phyloP scores from a whole-genome alignment of 139 green algal species.

The Tetraselmis striata region DNA sequence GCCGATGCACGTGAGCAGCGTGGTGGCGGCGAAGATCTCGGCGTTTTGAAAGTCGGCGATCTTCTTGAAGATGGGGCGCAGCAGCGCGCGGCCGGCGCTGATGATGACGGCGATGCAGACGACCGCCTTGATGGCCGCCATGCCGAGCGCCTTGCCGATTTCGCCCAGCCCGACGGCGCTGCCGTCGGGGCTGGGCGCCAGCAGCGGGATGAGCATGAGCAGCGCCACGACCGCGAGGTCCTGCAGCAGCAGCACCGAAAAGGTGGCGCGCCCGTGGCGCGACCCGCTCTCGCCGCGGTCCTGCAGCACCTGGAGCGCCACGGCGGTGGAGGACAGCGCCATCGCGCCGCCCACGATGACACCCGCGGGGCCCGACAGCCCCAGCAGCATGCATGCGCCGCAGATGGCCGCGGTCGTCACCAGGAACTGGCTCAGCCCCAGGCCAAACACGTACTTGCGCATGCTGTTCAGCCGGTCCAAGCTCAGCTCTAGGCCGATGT shows the following conservation, averaged over 20 bases:
- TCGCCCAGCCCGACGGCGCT: constrained; percentile 21
- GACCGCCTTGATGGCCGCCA: constrained; percentile 88
- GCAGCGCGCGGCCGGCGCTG: constrained; percentile 45
- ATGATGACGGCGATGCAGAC: constrained; percentile 78
- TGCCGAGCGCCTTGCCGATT: constrained; percentile 79
- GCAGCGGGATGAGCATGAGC: constrained; percentile 97
- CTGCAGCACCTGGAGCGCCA: constrained; percentile 92
- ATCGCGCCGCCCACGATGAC: constrained; percentile 91
- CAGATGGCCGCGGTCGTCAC: constrained; percentile 16
- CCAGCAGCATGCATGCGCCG: constrained; percentile 6
- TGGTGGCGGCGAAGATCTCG: constrained; percentile 89
- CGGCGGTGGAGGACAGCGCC: constrained; percentile 93
- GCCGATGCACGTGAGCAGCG: constrained; percentile 68
- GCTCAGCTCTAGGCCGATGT: constrained; percentile 93
- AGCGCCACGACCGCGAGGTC: constrained; percentile 98
- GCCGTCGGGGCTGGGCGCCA: constrained; percentile 67
- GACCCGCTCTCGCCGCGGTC: constrained; percentile 87
- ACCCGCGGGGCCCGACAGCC: constrained; percentile 56
- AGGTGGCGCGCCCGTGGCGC: constrained; percentile 89
- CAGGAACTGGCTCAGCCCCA: constrained; percentile 73
- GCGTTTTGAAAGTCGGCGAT: constrained; percentile 79
- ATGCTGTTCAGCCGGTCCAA: constrained; percentile 91
- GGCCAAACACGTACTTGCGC: constrained; percentile 98
- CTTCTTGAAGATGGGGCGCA: constrained; percentile 60
- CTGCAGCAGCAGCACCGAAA: constrained; percentile 93